phyloP scores from a whole-genome alignment of 2,329 filamentous ascomycete species.

The Neofusicoccum sp. region DNA sequence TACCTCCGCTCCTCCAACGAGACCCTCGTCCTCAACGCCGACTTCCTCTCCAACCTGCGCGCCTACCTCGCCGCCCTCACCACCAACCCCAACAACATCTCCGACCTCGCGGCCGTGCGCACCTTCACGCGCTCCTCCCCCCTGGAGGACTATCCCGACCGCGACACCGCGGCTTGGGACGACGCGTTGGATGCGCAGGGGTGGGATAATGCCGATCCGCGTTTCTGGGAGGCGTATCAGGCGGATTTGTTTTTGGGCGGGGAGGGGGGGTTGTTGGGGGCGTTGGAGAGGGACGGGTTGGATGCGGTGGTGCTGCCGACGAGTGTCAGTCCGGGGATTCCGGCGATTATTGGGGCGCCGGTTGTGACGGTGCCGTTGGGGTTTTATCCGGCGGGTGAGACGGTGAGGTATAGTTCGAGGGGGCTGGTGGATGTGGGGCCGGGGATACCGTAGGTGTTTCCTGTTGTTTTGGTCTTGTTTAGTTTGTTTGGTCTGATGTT shows the following conservation, averaged over 20 bases:
- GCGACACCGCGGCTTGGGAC: slow-evolving; percentile 63
- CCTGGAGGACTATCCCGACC: slow-evolving; percentile 61
- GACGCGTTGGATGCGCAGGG: slow-evolving; percentile 49
- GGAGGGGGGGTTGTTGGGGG: slow-evolving; percentile 63
- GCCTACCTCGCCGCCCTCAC: slow-evolving; percentile 59
- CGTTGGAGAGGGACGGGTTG: slow-evolving; percentile 58
- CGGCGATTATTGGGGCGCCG: slow-evolving; percentile 61
- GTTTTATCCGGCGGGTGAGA: slow-evolving; percentile 53
- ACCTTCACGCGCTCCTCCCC: slow-evolving; percentile 58
- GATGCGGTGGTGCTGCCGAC: slow-evolving; percentile 67
- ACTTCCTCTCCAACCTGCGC: slow-evolving; percentile 62
- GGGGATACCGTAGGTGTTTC: slow-evolving; percentile 44
- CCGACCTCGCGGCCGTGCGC: slow-evolving; percentile 53
- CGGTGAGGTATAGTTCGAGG: slow-evolving; percentile 48
- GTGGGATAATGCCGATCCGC: slow-evolving; percentile 58
- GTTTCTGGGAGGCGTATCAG: slow-evolving; percentile 62
- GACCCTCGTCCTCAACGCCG: slow-evolving; percentile 55
- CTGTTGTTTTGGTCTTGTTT: background rate
- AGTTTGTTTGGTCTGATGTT: background rate
- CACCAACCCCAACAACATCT: slow-evolving; percentile 61
- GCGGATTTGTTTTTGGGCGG: slow-evolving; percentile 57
- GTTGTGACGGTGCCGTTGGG: slow-evolving; percentile 67
- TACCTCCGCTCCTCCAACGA: slow-evolving; percentile 46
- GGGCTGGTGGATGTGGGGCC: slow-evolving; percentile 58
- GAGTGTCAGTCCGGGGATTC: slow-evolving; percentile 48